Percentiles rank a stretch among this genome's conserved stretches.
Evolutionary conservation across 2,329 filamentous ascomycete species (phyloP).

Genomic region (Exophiala lecanii-corni): DNA sequence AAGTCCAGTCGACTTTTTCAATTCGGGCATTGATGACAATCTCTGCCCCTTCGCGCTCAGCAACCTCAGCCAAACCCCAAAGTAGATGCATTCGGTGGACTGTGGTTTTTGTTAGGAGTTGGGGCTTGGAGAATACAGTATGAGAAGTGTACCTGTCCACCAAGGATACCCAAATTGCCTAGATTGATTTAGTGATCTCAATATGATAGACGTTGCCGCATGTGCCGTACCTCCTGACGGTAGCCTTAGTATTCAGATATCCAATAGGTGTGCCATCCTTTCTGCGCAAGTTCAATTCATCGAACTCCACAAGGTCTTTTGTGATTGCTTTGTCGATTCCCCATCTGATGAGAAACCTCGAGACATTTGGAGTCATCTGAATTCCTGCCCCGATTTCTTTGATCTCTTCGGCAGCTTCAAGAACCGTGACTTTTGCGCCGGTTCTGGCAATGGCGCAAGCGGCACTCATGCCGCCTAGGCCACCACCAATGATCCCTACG

Average conservation of each 20-base stretch:
- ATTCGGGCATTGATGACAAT: conserved; percentile 38
- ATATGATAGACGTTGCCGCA: too few relatives aligned
- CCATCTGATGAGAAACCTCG: conserved; percentile 36
- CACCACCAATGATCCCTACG: conserved; percentile 34
- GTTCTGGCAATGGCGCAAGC: conserved; percentile 39
- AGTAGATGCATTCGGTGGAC: conserved; percentile 45
- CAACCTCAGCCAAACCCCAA: conserved; percentile 37
- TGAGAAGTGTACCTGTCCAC: conserved; percentile 34
- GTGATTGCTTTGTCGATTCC: conserved; percentile 38
- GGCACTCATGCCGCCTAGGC: conserved; percentile 41
- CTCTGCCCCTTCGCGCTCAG: conserved; percentile 34
- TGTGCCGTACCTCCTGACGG: too few relatives aligned
- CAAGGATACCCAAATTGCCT: conserved; percentile 5
- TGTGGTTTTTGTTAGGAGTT: too few relatives aligned
- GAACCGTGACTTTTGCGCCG: conserved; percentile 29
- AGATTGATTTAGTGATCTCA: neutral
- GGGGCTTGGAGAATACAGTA: too few relatives aligned
- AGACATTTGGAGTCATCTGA: conserved; percentile 15
- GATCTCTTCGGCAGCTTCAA: conserved; percentile 12
- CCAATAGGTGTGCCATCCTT: too few relatives aligned
- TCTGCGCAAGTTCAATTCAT: conserved; percentile 25
- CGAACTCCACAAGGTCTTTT: conserved; percentile 35
- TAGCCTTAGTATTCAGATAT: too few relatives aligned
- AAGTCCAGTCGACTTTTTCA: conserved; percentile 21
- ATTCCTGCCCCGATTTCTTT: conserved; percentile 32